A percentile compares a stretch with the other conserved stretches of the same genome.
phyloP scores from a whole-genome alignment of 331 rosid species.

The Quercus lobata region DNA sequence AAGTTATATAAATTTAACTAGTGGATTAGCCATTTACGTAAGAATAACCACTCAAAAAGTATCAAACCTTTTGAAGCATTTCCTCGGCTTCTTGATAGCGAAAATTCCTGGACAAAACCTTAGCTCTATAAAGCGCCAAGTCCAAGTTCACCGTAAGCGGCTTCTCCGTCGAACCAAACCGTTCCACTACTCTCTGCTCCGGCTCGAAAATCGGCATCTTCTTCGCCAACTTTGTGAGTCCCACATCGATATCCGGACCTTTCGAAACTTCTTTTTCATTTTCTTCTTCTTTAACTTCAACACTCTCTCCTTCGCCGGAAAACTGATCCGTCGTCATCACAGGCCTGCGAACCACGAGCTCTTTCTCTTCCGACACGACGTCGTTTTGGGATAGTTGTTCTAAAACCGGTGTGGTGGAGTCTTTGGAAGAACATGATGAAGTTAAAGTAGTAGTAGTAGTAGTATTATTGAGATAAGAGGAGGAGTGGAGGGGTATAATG shows the following conservation, averaged over 20 bases:
- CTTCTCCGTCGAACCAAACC: conserved; percentile 39
- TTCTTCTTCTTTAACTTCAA: not conserved
- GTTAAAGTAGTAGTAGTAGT: not conserved
- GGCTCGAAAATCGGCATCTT: conserved; percentile 86
- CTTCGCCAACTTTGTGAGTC: conserved; percentile 64
- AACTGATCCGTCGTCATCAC: conserved; percentile 32
- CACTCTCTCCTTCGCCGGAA: conserved; percentile 18
- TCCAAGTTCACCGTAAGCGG: conserved; percentile 82
- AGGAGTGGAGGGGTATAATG: conserved; percentile 35
- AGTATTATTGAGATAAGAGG: conserved; percentile 23
- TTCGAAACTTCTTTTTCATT: conserved; percentile 17
- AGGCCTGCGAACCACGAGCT: conserved; percentile 78
- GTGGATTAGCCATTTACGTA: too few relatives aligned
- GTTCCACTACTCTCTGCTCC: conserved; percentile 26
- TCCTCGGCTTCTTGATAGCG: conserved; percentile 59
- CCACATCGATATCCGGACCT: conserved; percentile 40
- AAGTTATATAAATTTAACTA: too few relatives aligned
- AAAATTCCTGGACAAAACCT: conserved; percentile 51
- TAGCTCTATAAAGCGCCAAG: conserved; percentile 73
- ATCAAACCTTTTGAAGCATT: conserved; percentile 55
- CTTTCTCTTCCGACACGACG: conserved; percentile 17
- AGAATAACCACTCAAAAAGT: not conserved
- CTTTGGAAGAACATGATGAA: conserved; percentile 46
- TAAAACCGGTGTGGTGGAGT: conserved; percentile 40
- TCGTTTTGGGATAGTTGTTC: conserved; percentile 25